These are phyloP conservation scores for Gryganskiella cystojenkinii DNA, from an alignment of 192 early-diverging fungal species.

Conservation along the genomic window DNA sequence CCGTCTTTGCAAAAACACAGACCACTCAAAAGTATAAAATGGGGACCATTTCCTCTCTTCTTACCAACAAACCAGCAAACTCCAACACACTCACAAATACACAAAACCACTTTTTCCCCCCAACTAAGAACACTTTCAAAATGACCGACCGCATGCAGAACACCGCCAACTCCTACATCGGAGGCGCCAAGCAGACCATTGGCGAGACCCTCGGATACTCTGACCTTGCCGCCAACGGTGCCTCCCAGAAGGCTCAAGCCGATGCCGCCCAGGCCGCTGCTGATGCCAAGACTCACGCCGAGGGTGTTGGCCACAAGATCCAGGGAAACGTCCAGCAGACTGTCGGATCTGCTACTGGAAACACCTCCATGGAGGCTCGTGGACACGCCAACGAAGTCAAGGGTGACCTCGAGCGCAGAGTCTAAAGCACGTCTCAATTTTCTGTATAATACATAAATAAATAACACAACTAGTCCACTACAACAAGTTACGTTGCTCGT, in stretches of 20 bases:
- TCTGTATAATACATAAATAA: too few relatives aligned
- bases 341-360: slow-evolving; percentile 23
- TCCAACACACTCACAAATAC: not conserved
- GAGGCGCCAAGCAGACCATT: slow-evolving; percentile 34
- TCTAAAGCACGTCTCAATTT: slow-evolving; percentile 6
- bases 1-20: too few relatives aligned
- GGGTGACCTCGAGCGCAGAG: slow-evolving; percentile 24
- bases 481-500: too few relatives aligned
- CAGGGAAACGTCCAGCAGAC: slow-evolving; percentile 23
- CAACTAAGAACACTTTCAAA: not conserved
- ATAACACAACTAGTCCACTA: too few relatives aligned
- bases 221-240: slow-evolving; percentile 17
- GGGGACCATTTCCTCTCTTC: too few relatives aligned
- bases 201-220: slow-evolving; percentile 19
- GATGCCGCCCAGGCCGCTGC: slow-evolving; percentile 22
- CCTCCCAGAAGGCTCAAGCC: slow-evolving; percentile 22
- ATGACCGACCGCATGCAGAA: slow-evolving; percentile 23
- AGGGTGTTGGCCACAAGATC: slow-evolving; percentile 18
- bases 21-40: too few relatives aligned
- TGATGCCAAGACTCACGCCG: slow-evolving; percentile 16
- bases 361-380: slow-evolving; percentile 9
- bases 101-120: too few relatives aligned
- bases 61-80: not conserved
- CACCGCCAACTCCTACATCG: slow-evolving; percentile 29
- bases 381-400: slow-evolving; percentile 21